Evolutionary conservation across 176 grass and related monocot species (phyloP).

Genomic region (Elymus sibiricus): DNA sequence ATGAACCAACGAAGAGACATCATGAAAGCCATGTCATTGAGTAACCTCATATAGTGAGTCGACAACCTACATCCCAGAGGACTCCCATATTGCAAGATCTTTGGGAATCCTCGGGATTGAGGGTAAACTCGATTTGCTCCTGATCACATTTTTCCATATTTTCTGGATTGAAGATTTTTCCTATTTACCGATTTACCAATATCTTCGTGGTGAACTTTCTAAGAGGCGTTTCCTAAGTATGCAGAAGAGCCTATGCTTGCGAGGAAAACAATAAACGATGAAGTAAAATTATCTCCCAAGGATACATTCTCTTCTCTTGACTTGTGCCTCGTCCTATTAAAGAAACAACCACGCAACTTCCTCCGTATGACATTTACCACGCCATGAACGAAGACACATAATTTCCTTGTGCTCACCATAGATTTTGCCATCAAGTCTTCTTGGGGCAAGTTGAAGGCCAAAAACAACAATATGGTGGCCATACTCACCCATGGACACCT

Average conservation of each 20-base stretch:
- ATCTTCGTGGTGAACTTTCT: neutral
- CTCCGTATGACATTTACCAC: neutral
- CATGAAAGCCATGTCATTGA: neutral
- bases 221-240: neutral
- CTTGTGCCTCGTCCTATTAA: neutral
- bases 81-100: neutral
- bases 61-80: neutral
- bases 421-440: neutral
- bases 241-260: too few species aligned
- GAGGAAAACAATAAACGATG: neutral
- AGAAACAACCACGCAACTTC: neutral
- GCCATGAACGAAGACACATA: neutral
- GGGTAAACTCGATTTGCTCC: neutral
- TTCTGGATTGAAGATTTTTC: neutral
- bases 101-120: neutral
- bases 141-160: neutral
- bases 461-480: neutral
- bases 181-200: neutral
- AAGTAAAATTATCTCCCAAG: neutral
- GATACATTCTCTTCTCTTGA: neutral
- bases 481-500: neutral
- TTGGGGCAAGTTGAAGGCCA: neutral
- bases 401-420: neutral
- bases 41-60: neutral
- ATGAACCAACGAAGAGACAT: neutral